Evolutionary conservation across 2,329 filamentous ascomycete species (phyloP), one percentile per base, ranked within the genome.

Genomic region (Chaetothyriales sp.): DNA sequence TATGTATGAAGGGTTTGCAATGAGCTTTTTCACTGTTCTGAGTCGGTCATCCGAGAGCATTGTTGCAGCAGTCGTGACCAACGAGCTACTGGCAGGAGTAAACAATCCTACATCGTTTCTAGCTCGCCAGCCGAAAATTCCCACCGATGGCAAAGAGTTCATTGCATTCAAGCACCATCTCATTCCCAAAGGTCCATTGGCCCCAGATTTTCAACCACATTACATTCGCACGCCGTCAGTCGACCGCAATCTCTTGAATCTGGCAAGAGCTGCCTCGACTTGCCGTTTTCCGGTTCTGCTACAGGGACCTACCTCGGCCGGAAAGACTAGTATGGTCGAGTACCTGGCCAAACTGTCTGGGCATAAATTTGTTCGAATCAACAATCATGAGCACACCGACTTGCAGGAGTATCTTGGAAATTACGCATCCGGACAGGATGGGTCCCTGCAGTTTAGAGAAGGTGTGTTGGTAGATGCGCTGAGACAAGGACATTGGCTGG

Each of bases 251-350:
- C 76, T 99, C 58, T 80, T 95, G 60, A 98, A 98, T 62, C 71
- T 99, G 25, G 90, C 97, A 9, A 80, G 94, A 63, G 94, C 92
- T 2, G 89, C 89, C 15, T 97, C 90, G 0, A 98, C 90, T 4
- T 75, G 89, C 37, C 81, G 86, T 47, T 98, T 95, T 65, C 94
- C 92, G 0, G 87, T 99, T 47, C 75, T 99, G 8, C 85, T 99
- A 18, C 92, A 99, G 67, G 92, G 92, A 2, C 92, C 94, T 10
- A 99, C 92, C 0, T 98, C 94, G 4, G 86, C 90, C 10, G 92
- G 92, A 58, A 99, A 99, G 69, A 99, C 92, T 0, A 97, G 90
- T 68, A 98, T 99, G 92, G 94, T 98, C 44, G 90, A 97, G 68
- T 95, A 95, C 65, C 77, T 99, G 40, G 90, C 94, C n/a, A 92